Percentiles rank a stretch among this genome's conserved stretches.
Conservation (phyloP, 371 early-diverging fungal genomes). For the Rhizomucor miehei region DNA sequence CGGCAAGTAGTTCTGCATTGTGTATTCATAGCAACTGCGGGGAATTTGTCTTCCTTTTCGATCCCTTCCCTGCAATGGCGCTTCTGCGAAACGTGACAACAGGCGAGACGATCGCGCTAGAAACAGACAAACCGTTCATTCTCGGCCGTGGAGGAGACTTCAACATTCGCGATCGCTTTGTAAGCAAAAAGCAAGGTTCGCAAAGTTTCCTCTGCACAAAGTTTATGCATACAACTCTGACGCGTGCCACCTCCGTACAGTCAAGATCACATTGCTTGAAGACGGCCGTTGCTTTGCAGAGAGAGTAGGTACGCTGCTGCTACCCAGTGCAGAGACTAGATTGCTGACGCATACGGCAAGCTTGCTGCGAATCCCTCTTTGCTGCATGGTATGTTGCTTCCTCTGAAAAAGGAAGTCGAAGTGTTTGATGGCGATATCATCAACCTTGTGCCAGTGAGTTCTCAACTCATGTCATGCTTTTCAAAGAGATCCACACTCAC, state of each 20-base stretch:
- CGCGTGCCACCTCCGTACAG: not conserved
- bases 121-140: not conserved
- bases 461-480: slow-evolving; percentile 1
- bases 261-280: slow-evolving; percentile 8
- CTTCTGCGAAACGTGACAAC: not conserved
- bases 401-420: slow-evolving; percentile 7
- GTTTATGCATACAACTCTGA: not conserved
- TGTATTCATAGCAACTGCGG: no score
- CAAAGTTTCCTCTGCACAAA: not conserved
- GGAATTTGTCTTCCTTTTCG: no score
- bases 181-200: not conserved
- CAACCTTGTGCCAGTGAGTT: slow-evolving; percentile 9
- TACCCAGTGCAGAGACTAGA: not conserved
- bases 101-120: not conserved
- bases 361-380: slow-evolving; percentile 4
- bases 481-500: not conserved
- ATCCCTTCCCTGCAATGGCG: not conserved
- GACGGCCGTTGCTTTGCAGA: slow-evolving; percentile 16
- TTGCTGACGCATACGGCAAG: not conserved
- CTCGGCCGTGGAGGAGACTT: slow-evolving; percentile 2
- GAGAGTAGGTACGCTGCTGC: slow-evolving; percentile 2
- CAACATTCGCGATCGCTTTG: not conserved
- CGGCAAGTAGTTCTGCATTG: no score
- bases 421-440: slow-evolving; percentile 1
- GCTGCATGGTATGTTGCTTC: slow-evolving; percentile 1